Evolutionary conservation across 2,329 filamentous ascomycete genomes (phyloP).

Genomic region (Penicillium occitanis): DNA sequence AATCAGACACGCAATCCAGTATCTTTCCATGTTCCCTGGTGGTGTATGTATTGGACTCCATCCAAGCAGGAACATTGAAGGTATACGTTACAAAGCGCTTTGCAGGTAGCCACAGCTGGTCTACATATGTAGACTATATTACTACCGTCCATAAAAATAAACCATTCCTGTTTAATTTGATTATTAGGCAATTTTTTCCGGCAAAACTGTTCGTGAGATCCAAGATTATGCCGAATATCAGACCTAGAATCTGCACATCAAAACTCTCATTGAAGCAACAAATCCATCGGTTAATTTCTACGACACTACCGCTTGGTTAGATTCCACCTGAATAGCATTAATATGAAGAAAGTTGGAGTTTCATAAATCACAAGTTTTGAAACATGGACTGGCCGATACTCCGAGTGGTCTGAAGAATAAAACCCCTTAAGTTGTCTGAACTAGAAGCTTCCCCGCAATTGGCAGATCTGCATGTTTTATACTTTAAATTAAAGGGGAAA

Average conservation of each 20-base stretch:
- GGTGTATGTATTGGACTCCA: neutral
- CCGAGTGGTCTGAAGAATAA: neutral
- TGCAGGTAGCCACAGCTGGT: no score
- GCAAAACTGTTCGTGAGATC: neutral
- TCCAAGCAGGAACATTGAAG: no score
- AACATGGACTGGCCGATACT: neutral
- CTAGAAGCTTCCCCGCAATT: neutral
- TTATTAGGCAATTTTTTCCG: neutral
- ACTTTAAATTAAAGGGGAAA: neutral
- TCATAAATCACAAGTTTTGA: neutral
- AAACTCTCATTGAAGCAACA: neutral
- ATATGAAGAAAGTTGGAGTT: neutral
- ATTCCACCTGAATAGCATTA: no score
- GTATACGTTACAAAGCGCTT: no score
- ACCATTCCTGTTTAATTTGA: neutral
- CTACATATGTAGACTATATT: neutral
- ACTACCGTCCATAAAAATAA: neutral
- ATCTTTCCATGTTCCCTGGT: no score
- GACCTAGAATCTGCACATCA: neutral
- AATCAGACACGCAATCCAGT: neutral
- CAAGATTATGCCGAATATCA: neutral
- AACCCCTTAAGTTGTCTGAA: neutral
- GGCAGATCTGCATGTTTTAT: neutral
- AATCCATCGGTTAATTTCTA: neutral
- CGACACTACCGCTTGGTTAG: neutral